Evolutionary conservation across 176 grass and related monocot species (phyloP), one percentile per base, ranked within the genome.

Genomic region (Carex littledalei): DNA sequence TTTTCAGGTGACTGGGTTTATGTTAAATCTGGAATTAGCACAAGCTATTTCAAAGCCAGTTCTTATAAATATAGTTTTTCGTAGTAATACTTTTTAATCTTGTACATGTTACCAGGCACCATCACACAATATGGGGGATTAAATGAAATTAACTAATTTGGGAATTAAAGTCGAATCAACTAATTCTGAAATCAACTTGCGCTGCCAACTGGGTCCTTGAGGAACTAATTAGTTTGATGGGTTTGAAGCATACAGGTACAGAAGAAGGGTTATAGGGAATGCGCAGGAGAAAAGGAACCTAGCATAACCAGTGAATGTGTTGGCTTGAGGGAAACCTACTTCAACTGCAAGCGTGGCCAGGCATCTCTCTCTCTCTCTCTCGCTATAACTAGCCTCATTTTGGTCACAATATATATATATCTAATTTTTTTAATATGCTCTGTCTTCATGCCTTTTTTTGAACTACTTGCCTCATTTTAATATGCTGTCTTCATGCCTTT

Each of bases 341-440:
- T 99, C 86, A 96, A 96, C 84, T 96, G 97, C 91, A 99, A 99
- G 76, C 93, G 97, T 22, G 93, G 97, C 84, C 93, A 99, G 91
- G 97, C 86, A 91, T 83, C 84, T 89, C 17, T 85, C 72, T 6
- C 45, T 34, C n/a, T 65, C 61, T n/a, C 4, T 54, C 37, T 14
- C 72, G 0, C 67, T 41, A 70, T 34, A 37, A 70, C 9, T 76
- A 76, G 17, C 17, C 67, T 45, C 10, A 76, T 53, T 76, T 75
- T 24, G 53, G 21, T 47, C 21, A 8, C 37, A 49, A 20, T 26
- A 21, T 65, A 9, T 69, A 17, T 41, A 18, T 8, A n/a, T 41
- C 16, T 3, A 2, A 70, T 18, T 3, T 18, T 18, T 35, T 39
- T 69, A 39, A 35, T 72, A 43, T 45, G 34, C 8, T 45, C 10